Conservation (phyloP, 2,329 filamentous ascomycete species). For the Penicillium sp. region DNA sequence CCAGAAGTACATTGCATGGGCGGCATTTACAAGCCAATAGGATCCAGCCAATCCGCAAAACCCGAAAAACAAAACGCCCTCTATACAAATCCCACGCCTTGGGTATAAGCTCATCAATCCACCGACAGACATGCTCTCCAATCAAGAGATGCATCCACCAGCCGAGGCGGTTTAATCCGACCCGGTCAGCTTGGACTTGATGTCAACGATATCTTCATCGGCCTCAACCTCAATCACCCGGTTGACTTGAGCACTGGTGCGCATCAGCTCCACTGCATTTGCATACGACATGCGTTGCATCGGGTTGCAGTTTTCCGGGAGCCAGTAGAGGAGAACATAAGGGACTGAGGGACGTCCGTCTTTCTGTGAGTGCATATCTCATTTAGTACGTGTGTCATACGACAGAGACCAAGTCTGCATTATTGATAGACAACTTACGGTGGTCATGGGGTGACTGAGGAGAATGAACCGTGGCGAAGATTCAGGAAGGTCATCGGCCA, state of each 20-base stretch:
- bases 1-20: constrained; percentile 4
- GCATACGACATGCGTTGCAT: constrained; percentile 92
- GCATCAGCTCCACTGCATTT: constrained; percentile 92
- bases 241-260: constrained; percentile 87
- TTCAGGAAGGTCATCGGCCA: constrained; percentile 88
- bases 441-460: constrained; percentile 83
- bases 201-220: constrained; percentile 76
- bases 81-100: constrained; percentile 2
- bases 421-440: constrained; percentile 56
- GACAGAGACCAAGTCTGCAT: background rate
- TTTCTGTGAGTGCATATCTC: constrained; percentile 51
- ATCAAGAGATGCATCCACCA: background rate
- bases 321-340: constrained; percentile 92
- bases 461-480: constrained; percentile 87
- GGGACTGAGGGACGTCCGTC: constrained; percentile 84
- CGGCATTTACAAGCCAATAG: background rate
- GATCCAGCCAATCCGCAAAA: constrained; percentile 1
- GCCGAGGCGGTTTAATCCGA: constrained; percentile 22
- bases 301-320: constrained; percentile 85
- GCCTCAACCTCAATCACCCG: constrained; percentile 81
- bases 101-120: constrained; percentile 4
- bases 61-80: background rate
- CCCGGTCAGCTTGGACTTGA: constrained; percentile 63
- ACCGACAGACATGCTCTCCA: background rate
- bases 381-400: background rate